Base-by-base conservation (phyloP, 805 yeast genomes). In the Ogataea paraovalis region DNA sequence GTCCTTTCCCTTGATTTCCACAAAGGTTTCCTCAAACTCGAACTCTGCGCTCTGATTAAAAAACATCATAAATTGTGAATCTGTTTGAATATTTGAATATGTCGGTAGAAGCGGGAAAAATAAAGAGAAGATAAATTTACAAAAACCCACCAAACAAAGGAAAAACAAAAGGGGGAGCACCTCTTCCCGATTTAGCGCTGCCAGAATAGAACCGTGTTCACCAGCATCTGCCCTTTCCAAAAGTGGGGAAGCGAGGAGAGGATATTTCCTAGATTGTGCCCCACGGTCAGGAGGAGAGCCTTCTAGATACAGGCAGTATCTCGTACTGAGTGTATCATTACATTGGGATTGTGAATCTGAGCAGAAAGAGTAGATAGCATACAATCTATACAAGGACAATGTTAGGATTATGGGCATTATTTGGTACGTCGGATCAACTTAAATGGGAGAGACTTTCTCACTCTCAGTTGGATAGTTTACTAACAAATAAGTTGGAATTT, bases 351-450 rank as follows among this genome's bases (percentile, higher is more conserved):
- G 19, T 4, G 2, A 13, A 6, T 16, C 9, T 20, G 4, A 8
- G 18, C 19, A 30, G 18, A 20, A 25, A 6, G 9, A 25, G 10
- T 25, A 7, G 28, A 25, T 10, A 10, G 10, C 28, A 25, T 25
- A 25, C n/a, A 51, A 49, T 12, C 25, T 23, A 28, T n/a, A 40
- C 8, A 21, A 41, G 3, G 28, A 47, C 48, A 50, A 28, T 47
- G 19, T 43, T 65, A 16, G 56, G 63, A 13, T 72, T 71, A 25
- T 69, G 74, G 74, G 67, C 72, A 16, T 49, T 57, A 7, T 68
- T 69, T 44, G 74, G 73, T 63, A 58, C 28, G 68, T 60, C 20
- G 12, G 16, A 30, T 4, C 13, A 5, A 5, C 34, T 12, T 30
- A 5, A 25, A 10, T 25, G 7, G 7, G 28, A 25, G 28, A 25